phyloP scores from a whole-genome alignment of 257 asterid genomes.

The Plantago major region DNA sequence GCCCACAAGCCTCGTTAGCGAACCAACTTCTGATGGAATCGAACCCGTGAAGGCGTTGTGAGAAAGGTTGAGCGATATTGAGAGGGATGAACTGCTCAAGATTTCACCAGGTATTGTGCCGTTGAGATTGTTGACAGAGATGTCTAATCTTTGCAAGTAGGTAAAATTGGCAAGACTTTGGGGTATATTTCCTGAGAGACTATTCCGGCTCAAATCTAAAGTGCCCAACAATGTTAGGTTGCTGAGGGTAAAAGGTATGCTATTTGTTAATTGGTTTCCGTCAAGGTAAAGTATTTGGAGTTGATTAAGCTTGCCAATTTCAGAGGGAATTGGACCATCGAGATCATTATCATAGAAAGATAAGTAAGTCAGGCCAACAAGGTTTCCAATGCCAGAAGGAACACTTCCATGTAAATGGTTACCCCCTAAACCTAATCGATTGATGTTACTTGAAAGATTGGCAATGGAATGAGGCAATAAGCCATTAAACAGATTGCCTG shows the following conservation, averaged over 20 bases:
- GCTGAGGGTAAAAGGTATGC: conserved; percentile 24
- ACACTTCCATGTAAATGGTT: conserved; percentile 32
- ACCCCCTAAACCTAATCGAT: conserved; percentile 13
- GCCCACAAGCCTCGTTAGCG: not conserved
- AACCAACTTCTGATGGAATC: conserved; percentile 19
- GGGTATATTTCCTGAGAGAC: conserved; percentile 20
- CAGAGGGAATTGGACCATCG: conserved; percentile 23
- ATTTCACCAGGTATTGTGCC: conserved; percentile 13
- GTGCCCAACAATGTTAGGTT: conserved; percentile 15
- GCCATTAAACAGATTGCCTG: conserved; percentile 27
- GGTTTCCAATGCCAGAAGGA: conserved; percentile 25
- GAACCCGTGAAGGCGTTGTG: conserved; percentile 15
- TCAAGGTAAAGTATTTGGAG: conserved; percentile 11
- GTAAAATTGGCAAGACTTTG: conserved; percentile 12
- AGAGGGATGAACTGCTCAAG: conserved; percentile 2
- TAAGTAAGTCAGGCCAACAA: conserved; percentile 8
- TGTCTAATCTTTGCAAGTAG: conserved; percentile 1
- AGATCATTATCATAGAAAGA: conserved; percentile 20
- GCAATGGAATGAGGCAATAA: conserved; percentile 21
- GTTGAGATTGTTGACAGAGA: conserved; percentile 20
- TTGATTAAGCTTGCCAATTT: conserved; percentile 17
- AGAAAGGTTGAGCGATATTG: not conserved
- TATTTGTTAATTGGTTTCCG: conserved; percentile 1
- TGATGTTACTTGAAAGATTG: conserved; percentile 27
- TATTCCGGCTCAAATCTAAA: not conserved